These are phyloP conservation scores for Nakazawaea populi DNA, from an alignment of 805 yeast species.

Conservation along the genomic window DNA sequence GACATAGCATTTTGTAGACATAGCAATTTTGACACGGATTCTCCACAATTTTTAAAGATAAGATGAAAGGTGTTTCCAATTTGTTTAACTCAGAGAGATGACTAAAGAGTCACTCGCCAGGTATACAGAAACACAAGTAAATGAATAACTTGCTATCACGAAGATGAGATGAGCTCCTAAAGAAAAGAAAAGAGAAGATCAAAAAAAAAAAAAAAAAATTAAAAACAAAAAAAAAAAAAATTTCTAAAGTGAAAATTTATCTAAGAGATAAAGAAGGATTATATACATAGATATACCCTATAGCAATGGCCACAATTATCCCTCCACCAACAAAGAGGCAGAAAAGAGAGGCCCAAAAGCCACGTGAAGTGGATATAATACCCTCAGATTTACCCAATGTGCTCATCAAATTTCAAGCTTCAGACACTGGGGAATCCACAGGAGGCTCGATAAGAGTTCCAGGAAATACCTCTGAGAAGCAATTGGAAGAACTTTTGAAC, in stretches of 20 bases:
- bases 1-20: no score
- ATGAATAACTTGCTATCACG: no score
- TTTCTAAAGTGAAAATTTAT: neutral
- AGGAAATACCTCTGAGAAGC: constrained; percentile 77
- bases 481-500: constrained; percentile 82
- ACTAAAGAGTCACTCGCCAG: no score
- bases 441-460: constrained; percentile 91
- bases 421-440: constrained; percentile 82
- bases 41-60: no score
- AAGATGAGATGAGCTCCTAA: neutral
- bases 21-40: no score
- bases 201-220: neutral
- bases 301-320: constrained; percentile 76
- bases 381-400: constrained; percentile 86
- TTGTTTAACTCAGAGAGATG: no score
- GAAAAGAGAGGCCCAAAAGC: constrained; percentile 75
- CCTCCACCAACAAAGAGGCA: constrained; percentile 95
- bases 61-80: no score
- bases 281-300: neutral
- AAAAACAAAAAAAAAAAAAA: neutral
- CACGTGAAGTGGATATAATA: constrained; percentile 64
- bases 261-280: neutral
- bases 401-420: constrained; percentile 81
- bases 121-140: no score
- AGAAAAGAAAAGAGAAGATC: neutral